Base-by-base conservation (phyloP, 2,329 filamentous ascomycete species). In the Botryotinia convoluta region DNA sequence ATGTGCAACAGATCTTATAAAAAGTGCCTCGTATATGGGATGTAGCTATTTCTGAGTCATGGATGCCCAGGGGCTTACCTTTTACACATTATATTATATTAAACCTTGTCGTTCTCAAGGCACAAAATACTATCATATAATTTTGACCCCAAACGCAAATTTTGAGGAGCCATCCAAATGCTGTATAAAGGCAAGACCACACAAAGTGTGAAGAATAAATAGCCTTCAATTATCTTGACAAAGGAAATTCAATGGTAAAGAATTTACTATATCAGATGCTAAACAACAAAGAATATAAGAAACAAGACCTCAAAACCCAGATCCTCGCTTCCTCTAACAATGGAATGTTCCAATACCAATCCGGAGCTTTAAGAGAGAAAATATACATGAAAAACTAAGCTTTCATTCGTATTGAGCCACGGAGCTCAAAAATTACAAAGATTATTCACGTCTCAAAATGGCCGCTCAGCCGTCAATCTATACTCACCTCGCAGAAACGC, bases 401-500 rank as follows among this genome's bases (percentile, higher is more conserved):
- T 20, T 18, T 22, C 1, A 44, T 3, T 63, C 6, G 1, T 10
- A 44, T 16, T 1, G 12, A 16, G 7, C 16, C 9, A 44, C 61
- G 4, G 9, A 12, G 4, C 22, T 62, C 26, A n/a, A 54, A 3
- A 8, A 16, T 57, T 57, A 2, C 6, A 26, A 39, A 62, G 26
- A 32, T 9, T 16, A 32, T 32, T 18, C 5, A 26, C 48, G 1
- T 32, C 10, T 20, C 37, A 42, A 16, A 1, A 69, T 69, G 65
- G 26, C 35, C 14, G 26, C 29, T 29, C 4, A 54, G 26, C 10
- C 48, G 9, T 57, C 51, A 57, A 44, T 16, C 18, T 69, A 69
- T 12, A 71, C 69, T 8, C 26, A 5, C 1, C 69, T 71, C 42
- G 69, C 69, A n/a, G 42, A 71, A 64, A 29, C 60, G 7, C 45